A percentile compares a stretch with the other conserved stretches of the same genome.
These are phyloP conservation scores for Stereum hirsutum DNA, from an alignment of 1,284 basidiomycete species.

Conservation along the genomic window DNA sequence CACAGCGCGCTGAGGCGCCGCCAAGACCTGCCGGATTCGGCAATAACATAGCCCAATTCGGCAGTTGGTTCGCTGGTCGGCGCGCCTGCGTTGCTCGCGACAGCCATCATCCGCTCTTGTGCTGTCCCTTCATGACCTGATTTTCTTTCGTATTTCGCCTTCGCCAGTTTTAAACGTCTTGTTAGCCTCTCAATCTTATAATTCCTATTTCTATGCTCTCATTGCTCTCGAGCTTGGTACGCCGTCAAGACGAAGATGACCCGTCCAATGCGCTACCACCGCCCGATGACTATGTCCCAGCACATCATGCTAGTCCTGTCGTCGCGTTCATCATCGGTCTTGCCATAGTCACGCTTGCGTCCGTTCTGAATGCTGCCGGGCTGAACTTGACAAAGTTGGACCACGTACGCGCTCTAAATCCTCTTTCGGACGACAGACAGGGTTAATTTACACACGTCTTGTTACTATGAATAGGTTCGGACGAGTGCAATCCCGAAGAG, in stretches of 20 bases:
- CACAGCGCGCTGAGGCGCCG: too few relatives aligned
- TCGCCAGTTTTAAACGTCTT: too few relatives aligned
- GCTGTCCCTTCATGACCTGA: too few relatives aligned
- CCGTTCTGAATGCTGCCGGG: slow-evolving; percentile 77
- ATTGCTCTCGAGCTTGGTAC: too few relatives aligned
- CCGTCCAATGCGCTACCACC: background rate
- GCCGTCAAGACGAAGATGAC: background rate
- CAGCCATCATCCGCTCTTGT: too few relatives aligned
- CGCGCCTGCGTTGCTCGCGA: too few relatives aligned
- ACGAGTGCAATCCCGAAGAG: slow-evolving; percentile 65
- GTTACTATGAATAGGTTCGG: slow-evolving; percentile 37
- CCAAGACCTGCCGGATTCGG: too few relatives aligned
- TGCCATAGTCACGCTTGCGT: slow-evolving; percentile 68
- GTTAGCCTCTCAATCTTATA: background rate
- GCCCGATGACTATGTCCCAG: slow-evolving; percentile 18
- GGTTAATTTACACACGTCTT: slow-evolving; percentile 3
- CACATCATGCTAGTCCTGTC: slow-evolving; percentile 45
- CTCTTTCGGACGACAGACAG: too few relatives aligned
- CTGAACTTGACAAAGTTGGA: slow-evolving; percentile 80
- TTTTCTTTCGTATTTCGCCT: too few relatives aligned
- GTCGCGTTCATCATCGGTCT: slow-evolving; percentile 76
- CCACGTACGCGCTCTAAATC: slow-evolving; percentile 42
- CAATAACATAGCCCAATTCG: too few relatives aligned
- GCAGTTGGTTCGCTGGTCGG: too few relatives aligned
- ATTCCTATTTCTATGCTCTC: too few relatives aligned